Evolutionary conservation across 2,329 filamentous ascomycete species (phyloP), one percentile per base, ranked within the genome.

Genomic region (Nannizzia gypsea): DNA sequence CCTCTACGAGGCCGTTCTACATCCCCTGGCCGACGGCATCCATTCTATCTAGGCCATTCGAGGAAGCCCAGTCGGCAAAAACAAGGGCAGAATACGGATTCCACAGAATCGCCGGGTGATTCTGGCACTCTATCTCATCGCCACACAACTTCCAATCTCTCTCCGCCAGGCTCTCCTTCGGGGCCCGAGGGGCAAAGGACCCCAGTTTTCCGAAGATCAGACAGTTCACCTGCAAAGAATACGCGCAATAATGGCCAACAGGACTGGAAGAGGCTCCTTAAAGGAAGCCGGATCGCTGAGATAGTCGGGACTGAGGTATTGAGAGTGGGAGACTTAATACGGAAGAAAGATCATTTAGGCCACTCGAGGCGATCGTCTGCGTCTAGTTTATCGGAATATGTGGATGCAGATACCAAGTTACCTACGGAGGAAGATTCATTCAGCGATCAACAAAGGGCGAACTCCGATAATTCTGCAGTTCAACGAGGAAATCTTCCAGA

Each of bases 201-300:
- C 13, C 38, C 56, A 31, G 13, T 9, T 15, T 17, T 58, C 22
- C 67, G 65, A 58, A 63, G 63, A n/a, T 42, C 57, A 2, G 69
- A 72, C 13, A 67, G 65, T 50, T 67, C 66, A 22, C 60, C 62
- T 24, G 50, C 61, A 6, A 66, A 63, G 58, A 63, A 64, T 20
- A 64, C 68, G 20, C 74, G 70, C 44, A 68, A 67, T 1, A 61
- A 63, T 2, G 59, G 65, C 50, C 60, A 77, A 70, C 65, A 76
- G 74, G 67, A 83, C 76, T 83, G 82, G 8, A 83, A 82, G 38
- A 92, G 89, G 73, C 85, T 85, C 1, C 82, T 96, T 73, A 92
- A 90, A 73, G 86, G 85, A 2, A 82, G 84, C 56, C 80, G 87
- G 59, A 84, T 92, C 63, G 88, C 89, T 62, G 87, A 83, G 31